Base-by-base conservation (phyloP, 345 rosid species). In the Limnanthes douglasii region DNA sequence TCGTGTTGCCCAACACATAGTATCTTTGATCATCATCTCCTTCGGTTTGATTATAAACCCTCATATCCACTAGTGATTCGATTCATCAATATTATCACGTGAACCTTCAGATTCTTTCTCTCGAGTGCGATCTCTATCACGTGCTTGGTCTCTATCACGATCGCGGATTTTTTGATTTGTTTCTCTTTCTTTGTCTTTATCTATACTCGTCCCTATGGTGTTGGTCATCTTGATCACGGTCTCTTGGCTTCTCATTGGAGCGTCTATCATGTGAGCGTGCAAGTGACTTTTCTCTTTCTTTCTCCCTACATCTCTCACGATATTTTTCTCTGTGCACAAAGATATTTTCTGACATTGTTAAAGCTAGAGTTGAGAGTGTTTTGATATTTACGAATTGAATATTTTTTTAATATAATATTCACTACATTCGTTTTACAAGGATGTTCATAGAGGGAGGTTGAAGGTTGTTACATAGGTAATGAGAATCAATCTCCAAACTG, bases 181-280 rank as follows among this genome's bases (percentile, higher is more conserved):
- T 8, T 27, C 52, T 7, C 64, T 28, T 11, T 64, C 68, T 11
- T 73, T 64, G 19, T 70, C 88, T 32, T 69, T 65, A 3, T 64
- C 86, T 31, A 64, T 45, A 7, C 69, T 84, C 34, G 37, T 81
- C 94, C 51, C 75, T 66, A 16, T 72, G 78, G 54, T 78, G 96
- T 47, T 84, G 73, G 23, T 78, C 93, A 50, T 90, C 96, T 45
- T 69, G 70, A 45, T 80, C 92, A 56, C 83, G 94, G 28, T 84
- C 96, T 57, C 71, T 72, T 9, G 86, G 84, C n/a, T n/a, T n/a
- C n/a, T n/a, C n/a, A n/a, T n/a, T n/a, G n/a, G n/a, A n/a, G n/a
- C n/a, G n/a, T 46, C 48, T 61, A 21, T 90, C 97, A 41, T 68
- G 86, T 28, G 92, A 70, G 24, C 48, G 66, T 46, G 83, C 95